Conservation (phyloP, 2,329 filamentous ascomycete genomes). For the Pseudogymnoascus sp. region DNA sequence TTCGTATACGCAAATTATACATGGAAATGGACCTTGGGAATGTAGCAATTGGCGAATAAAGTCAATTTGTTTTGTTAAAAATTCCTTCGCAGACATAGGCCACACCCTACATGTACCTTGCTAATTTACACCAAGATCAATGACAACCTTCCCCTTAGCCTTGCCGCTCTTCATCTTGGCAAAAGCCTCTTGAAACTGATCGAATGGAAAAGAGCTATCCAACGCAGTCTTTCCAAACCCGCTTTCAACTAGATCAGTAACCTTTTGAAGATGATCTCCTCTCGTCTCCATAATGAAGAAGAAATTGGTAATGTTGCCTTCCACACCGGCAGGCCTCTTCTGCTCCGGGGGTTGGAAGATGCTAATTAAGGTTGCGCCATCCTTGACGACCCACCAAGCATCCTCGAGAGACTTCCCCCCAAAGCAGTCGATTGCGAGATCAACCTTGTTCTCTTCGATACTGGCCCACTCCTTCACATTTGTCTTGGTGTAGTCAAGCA, state of each 20-base stretch:
- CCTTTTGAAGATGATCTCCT: conserved; percentile 29
- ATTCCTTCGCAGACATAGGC: background rate
- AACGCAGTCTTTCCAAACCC: conserved; percentile 30
- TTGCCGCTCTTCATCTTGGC: conserved; percentile 31
- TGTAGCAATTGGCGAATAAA: background rate
- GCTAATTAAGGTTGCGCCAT: conserved; percentile 31
- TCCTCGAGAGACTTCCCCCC: conserved; percentile 33
- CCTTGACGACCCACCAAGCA: conserved; percentile 34
- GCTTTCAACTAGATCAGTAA: conserved; percentile 33
- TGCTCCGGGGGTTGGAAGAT: conserved; percentile 31
- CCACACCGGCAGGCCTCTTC: conserved; percentile 24
- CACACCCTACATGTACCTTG: background rate
- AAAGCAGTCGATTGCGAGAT: conserved; percentile 37
- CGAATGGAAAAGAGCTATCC: conserved; percentile 34
- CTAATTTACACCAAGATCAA: conserved; percentile 22
- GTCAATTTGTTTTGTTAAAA: background rate
- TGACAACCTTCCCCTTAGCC: conserved; percentile 35
- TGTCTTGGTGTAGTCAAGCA: conserved; percentile 33
- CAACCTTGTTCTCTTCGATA: conserved; percentile 27
- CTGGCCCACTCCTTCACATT: conserved; percentile 28
- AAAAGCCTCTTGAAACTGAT: conserved; percentile 33
- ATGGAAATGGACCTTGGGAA: background rate
- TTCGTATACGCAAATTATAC: background rate
- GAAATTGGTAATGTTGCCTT: conserved; percentile 25
- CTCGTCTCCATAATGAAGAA: conserved; percentile 36